A percentile compares a stretch with the other conserved stretches of the same genome.
Evolutionary conservation across 2,329 filamentous ascomycete species (phyloP).

Genomic region (Ceratocystiopsis brevicomis): DNA sequence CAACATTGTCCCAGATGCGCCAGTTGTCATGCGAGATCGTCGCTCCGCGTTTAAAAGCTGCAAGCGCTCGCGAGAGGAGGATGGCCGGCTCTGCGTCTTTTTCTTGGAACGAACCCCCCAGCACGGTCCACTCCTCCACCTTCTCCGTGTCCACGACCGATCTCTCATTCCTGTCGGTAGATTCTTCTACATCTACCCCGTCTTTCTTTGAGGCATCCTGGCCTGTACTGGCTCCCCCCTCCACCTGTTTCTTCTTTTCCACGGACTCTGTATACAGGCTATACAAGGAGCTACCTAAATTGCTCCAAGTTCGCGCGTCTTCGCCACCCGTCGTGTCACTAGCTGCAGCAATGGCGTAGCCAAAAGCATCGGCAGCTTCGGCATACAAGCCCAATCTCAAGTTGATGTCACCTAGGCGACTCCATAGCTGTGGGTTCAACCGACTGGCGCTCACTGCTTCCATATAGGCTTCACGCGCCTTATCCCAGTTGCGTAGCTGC

Average conservation of each 20-base stretch:
- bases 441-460: conserved; percentile 63
- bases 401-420: conserved; percentile 71
- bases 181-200: conserved; percentile 8
- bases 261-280: conserved; percentile 30
- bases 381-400: conserved; percentile 60
- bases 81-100: conserved; percentile 33
- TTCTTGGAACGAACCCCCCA: conserved; percentile 2
- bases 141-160: conserved; percentile 2
- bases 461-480: conserved; percentile 59
- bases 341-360: conserved; percentile 51
- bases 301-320: conserved; percentile 87
- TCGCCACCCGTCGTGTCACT: conserved; percentile 52
- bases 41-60: conserved; percentile 74
- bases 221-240: conserved; percentile 12
- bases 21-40: conserved; percentile 68
- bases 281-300: conserved; percentile 69
- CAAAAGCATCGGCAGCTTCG: conserved; percentile 68
- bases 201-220: conserved; percentile 7
- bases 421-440: conserved; percentile 71
- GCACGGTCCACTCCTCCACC: conserved; percentile 1
- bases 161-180: too few relatives aligned
- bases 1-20: conserved; percentile 92
- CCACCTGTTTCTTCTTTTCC: conserved; percentile 5
- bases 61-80: conserved; percentile 55
- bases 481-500: conserved; percentile 41